Evolutionary conservation across 345 rosid species (phyloP).

Genomic region (Murraya paniculata): DNA sequence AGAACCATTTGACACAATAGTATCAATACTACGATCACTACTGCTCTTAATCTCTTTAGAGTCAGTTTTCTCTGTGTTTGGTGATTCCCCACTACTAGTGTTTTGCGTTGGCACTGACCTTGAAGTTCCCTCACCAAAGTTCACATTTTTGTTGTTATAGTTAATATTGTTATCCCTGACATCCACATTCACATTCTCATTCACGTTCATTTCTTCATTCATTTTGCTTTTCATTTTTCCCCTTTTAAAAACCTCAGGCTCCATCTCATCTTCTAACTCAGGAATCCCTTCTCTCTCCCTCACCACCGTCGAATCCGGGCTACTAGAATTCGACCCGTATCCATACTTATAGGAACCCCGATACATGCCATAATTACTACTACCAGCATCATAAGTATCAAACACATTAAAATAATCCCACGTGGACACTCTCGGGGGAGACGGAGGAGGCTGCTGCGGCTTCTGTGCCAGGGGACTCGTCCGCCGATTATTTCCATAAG

Average conservation of each 20-base stretch:
- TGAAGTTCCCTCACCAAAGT: slow-evolving; percentile 69
- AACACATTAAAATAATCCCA: slow-evolving; percentile 91
- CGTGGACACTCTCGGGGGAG: slow-evolving; percentile 65
- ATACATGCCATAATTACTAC: slow-evolving; percentile 29
- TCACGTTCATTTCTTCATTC: slow-evolving; percentile 29
- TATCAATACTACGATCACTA: slow-evolving; percentile 41
- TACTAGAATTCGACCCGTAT: slow-evolving; percentile 55
- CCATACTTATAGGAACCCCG: slow-evolving; percentile 35
- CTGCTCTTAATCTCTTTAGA: slow-evolving; percentile 34
- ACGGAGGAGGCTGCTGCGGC: slow-evolving; percentile 44
- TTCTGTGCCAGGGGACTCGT: slow-evolving; percentile 28
- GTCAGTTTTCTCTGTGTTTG: slow-evolving; percentile 24
- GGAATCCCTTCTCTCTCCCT: slow-evolving; percentile 97
- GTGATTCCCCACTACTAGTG: slow-evolving; percentile 6
- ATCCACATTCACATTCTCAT: neutral
- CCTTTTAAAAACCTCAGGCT: slow-evolving; percentile 55
- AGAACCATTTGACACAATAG: slow-evolving; percentile 38
- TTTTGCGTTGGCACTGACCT: slow-evolving; percentile 45
- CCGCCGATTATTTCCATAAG: slow-evolving; percentile 13
- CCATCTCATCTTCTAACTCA: slow-evolving; percentile 91
- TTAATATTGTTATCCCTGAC: neutral
- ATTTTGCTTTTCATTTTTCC: slow-evolving; percentile 31
- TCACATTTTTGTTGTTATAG: slow-evolving; percentile 27
- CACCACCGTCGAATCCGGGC: slow-evolving; percentile 87
- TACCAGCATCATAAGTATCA: slow-evolving; percentile 40